These are phyloP conservation scores for Penicillium lividum DNA, from an alignment of 495 filamentous ascomycete species.

Conservation along the genomic window DNA sequence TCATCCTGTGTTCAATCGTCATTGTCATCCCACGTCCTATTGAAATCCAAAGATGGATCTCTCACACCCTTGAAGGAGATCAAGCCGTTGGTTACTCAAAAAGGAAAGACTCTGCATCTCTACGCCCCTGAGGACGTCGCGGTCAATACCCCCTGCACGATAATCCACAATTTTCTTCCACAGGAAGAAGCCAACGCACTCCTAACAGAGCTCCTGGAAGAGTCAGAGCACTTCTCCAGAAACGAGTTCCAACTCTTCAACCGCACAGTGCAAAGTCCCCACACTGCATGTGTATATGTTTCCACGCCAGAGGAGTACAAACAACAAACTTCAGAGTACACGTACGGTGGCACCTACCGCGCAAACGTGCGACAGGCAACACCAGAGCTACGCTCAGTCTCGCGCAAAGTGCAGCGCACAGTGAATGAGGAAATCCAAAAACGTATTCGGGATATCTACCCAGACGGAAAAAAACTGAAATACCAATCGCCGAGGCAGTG, in stretches of 20 bases:
- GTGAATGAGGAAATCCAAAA: conserved; percentile 74
- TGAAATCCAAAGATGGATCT: conserved; percentile 26
- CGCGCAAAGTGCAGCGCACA: conserved; percentile 61
- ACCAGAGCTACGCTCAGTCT: conserved; percentile 67
- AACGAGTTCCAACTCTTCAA: conserved; percentile 85
- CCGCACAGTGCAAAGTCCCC: conserved; percentile 75
- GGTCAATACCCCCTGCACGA: conserved; percentile 79
- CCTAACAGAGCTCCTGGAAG: conserved; percentile 71
- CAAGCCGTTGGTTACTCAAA: conserved; percentile 57
- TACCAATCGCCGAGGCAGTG: conserved; percentile 73
- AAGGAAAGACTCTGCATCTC: conserved; percentile 79
- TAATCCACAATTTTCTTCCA: conserved; percentile 89
- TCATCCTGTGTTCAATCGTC: conserved; percentile 37
- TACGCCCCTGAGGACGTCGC: conserved; percentile 78
- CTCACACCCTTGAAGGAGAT: conserved; percentile 38
- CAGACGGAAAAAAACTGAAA: conserved; percentile 68
- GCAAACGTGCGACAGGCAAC: conserved; percentile 74
- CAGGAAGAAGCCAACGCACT: conserved; percentile 67
- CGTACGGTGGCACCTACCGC: conserved; percentile 76
- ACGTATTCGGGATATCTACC: conserved; percentile 64
- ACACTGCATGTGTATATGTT: conserved; percentile 81
- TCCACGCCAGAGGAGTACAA: conserved; percentile 58
- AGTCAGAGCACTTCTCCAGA: conserved; percentile 71
- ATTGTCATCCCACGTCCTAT: conserved; percentile 48
- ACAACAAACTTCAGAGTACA: conserved; percentile 73